Base-by-base conservation (phyloP, 306 rosid genomes). In the Dicorynia guianensis region DNA sequence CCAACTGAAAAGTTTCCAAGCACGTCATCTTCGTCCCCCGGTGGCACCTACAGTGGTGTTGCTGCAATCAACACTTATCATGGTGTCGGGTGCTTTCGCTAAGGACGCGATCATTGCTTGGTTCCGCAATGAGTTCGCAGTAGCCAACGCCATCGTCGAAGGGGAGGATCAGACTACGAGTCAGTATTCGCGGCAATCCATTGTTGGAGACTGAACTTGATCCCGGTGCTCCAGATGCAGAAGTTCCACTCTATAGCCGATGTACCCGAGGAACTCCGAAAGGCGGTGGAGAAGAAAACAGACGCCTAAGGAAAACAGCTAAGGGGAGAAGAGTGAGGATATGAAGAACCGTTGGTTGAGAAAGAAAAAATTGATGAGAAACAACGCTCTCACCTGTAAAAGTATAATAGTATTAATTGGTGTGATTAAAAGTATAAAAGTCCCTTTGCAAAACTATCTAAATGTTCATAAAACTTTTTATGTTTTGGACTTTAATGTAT, bases 161-260 rank as follows among this genome's bases (percentile, higher is more conserved):
- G 2, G 0, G 40, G 68, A 1, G 77, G 63, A n/a, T 55, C 82
- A 3, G 94, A 88, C 7, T 96, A 89, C 43, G 80, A 68, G 8
- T 72, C 84, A 0, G 75, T 83, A 0, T 93, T 93, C 25, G 75
- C 88, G 0, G 97, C 97, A 49, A 87, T 96, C 43, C 99, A 96
- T 72, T 83, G 91, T 11, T 86, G 99, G 55, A 81, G 99, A 71
- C 65, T 89, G 78, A 93, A 96, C 67, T 96, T 98, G 99, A 93
- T 96, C 79, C 97, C 97, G 5, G 87, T 96, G 30, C 87, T 96
- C 52, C 99, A 96, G 88, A 93, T 96, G 98, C 99, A 96, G 84
- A 96, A 90, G 84, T 91, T 93, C 40, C 98, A 96, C 79, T 81
- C 98, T 71, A 90, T 96, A 50, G 96, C 91, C 0, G 99, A 93